Base-by-base conservation (phyloP, 116 monocot genomes). In the Iris pallida region DNA sequence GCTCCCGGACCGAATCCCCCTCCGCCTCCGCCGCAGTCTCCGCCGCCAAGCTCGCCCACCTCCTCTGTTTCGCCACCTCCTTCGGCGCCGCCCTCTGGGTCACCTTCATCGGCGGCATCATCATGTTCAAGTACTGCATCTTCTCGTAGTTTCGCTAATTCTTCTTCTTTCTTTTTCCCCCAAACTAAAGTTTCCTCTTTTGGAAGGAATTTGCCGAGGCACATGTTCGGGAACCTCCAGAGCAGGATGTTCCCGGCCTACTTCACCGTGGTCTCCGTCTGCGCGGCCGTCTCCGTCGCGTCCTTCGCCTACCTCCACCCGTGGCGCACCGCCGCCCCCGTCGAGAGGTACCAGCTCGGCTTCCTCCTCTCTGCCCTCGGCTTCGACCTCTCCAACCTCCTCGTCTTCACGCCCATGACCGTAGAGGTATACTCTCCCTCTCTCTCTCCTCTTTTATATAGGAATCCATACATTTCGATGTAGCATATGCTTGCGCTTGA, bases 61-160 rank as follows among this genome's bases (percentile, higher is more conserved):
- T 93, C 44, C 88, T 98, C 60, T 79, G 85, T 78, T 98, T 98
- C 72, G 71, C 97, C 60, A 93, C 97, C 57, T 69, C 85, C 49
- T 92, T 75, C 68, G 97, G 97, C 63, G 76, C 97, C 18, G 87
- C 93, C 19, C 83, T 93, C 14, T 98, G 97, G 97, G 97, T 93
- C 81, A 98, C 97, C 77, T 92, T 98, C 90, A 86, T 98, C 76
- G 97, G 97, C 45, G 88, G 97, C 47, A 93, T 90, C 93, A 82
- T 98, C 86, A 98, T 98, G 93, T 98, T 98, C 86, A 98, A 98
- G 96, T 89, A 86, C 0, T 47, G 6, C 11, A 6, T 48, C 9
- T 48, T 66, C 41, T 67, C 2, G 47, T 6, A 48, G 47, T 6
- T 5, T 48, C 9, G 47, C 7, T 9, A 48, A 48, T 48, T 6